These are phyloP conservation scores for Cymodocea nodosa DNA, from an alignment of 116 monocot species.

Conservation along the genomic window DNA sequence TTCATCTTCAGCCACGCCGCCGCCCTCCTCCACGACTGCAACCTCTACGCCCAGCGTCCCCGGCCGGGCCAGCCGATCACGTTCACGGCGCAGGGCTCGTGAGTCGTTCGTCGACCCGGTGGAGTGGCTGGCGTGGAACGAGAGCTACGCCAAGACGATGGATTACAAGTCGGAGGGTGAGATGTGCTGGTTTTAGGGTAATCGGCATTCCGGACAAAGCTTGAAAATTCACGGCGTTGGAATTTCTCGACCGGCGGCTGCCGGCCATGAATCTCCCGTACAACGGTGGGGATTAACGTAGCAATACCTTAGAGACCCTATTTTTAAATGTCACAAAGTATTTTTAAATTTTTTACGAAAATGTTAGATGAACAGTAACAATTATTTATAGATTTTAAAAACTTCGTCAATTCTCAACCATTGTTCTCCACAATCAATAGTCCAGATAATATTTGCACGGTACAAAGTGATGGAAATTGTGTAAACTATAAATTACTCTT, in stretches of 20 bases:
- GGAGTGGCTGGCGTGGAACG: conserved; percentile 49
- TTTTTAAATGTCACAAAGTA: too few species aligned
- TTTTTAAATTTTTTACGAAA: too few species aligned
- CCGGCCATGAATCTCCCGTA: conserved; percentile 10
- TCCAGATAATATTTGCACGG: too few species aligned
- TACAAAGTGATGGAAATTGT: too few species aligned
- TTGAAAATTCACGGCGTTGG: conserved; percentile 25
- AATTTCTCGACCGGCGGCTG: conserved; percentile 44
- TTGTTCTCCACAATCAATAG: too few species aligned
- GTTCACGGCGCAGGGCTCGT: conserved; percentile 45
- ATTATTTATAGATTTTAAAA: too few species aligned
- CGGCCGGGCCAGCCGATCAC: conserved; percentile 29
- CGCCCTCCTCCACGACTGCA: conserved; percentile 45
- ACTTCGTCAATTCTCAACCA: too few species aligned
- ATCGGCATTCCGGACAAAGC: conserved; percentile 21
- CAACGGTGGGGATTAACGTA: conserved; percentile 9
- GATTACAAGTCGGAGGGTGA: conserved; percentile 27
- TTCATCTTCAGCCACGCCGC: conserved; percentile 49
- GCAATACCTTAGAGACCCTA: too few species aligned
- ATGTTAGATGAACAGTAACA: too few species aligned
- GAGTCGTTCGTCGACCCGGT: conserved; percentile 30
- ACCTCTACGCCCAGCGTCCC: conserved; percentile 31
- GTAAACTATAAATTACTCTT: too few species aligned
- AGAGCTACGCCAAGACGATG: conserved; percentile 24
- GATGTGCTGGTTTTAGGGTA: conserved; percentile 32